These are phyloP conservation scores for Phlyctochytrium planicorne DNA, from an alignment of 192 early-diverging fungal genomes.

Conservation along the genomic window DNA sequence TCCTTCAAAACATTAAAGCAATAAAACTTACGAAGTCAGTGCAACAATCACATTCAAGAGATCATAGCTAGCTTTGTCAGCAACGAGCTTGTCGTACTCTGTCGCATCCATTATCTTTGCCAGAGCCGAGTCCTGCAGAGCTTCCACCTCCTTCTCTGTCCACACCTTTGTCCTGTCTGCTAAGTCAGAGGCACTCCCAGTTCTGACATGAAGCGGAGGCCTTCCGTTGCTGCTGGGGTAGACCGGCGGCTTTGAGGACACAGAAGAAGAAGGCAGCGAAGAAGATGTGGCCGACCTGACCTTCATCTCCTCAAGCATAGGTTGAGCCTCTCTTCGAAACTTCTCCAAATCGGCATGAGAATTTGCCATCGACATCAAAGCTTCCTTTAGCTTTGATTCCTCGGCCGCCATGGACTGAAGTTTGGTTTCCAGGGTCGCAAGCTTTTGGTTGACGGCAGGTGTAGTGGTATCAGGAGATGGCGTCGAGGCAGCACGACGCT, in stretches of 20 bases:
- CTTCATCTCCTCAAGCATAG: conserved; percentile 21
- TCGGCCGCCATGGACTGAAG: conserved; percentile 14
- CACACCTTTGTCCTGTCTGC: conserved; percentile 19
- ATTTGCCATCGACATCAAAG: conserved; percentile 7
- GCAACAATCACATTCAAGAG: conserved; percentile 28
- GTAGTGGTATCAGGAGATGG: not conserved
- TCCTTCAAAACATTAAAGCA: conserved; percentile 1
- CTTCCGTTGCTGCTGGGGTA: too few relatives aligned
- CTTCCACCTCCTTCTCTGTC: conserved; percentile 8
- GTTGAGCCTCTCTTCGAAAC: conserved; percentile 13
- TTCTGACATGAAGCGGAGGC: conserved; percentile 2
- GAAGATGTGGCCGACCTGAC: not conserved
- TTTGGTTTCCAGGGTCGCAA: conserved; percentile 15
- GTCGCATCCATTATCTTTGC: not conserved
- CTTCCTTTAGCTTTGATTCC: conserved; percentile 19
- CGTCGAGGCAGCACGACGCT: not conserved
- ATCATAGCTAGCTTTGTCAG: conserved; percentile 14
- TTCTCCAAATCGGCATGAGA: conserved; percentile 18
- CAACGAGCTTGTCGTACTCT: conserved; percentile 21
- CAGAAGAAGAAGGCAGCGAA: not conserved
- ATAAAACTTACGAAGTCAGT: conserved; percentile 17
- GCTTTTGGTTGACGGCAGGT: conserved; percentile 11
- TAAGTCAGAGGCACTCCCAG: not conserved
- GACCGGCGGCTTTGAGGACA: not conserved
- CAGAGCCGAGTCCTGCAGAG: conserved; percentile 10